A percentile compares a stretch with the other conserved stretches of the same genome.
phyloP scores from a whole-genome alignment of 495 filamentous ascomycete genomes.

The Penicillium robsamsonii region DNA sequence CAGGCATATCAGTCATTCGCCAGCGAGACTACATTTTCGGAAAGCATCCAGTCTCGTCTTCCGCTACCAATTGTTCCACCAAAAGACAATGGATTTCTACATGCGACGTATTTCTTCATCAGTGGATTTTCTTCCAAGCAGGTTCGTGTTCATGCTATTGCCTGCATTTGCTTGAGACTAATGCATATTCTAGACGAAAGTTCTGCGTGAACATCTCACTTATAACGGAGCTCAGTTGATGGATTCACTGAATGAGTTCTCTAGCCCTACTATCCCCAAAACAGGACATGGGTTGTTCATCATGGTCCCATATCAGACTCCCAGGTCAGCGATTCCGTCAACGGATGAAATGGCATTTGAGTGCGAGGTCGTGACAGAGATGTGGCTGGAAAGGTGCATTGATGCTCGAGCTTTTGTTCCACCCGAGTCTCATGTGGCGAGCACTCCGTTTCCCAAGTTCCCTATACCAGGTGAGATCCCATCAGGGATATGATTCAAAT shows the following conservation, averaged over 20 bases:
- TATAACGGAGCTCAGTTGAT: constrained; percentile 53
- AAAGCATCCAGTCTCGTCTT: constrained; percentile 24
- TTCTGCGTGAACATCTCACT: constrained; percentile 51
- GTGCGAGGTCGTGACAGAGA: constrained; percentile 70
- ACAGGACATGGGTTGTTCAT: constrained; percentile 47
- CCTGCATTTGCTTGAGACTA: constrained; percentile 16
- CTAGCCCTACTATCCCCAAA: constrained; percentile 39
- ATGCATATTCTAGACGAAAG: constrained; percentile 32
- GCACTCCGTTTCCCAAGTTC: constrained; percentile 68
- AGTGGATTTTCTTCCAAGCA: constrained; percentile 62
- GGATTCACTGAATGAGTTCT: constrained; percentile 40
- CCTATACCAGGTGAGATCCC: constrained; percentile 57
- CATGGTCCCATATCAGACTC: constrained; percentile 54
- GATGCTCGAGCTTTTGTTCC: constrained; percentile 67
- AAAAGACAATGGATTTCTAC: constrained; percentile 35
- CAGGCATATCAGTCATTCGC: constrained; percentile 44
- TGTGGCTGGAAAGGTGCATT: constrained; percentile 89
- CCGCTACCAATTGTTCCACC: constrained; percentile 16
- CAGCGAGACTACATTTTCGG: constrained; percentile 38
- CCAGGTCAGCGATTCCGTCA: constrained; percentile 34
- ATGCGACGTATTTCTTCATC: constrained; percentile 55
- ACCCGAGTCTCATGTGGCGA: constrained; percentile 68
- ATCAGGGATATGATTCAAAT: background rate
- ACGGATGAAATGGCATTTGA: constrained; percentile 44
- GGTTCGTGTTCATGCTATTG: constrained; percentile 28